phyloP scores from a whole-genome alignment of 306 rosid species.

The Adenanthera pavonina region DNA sequence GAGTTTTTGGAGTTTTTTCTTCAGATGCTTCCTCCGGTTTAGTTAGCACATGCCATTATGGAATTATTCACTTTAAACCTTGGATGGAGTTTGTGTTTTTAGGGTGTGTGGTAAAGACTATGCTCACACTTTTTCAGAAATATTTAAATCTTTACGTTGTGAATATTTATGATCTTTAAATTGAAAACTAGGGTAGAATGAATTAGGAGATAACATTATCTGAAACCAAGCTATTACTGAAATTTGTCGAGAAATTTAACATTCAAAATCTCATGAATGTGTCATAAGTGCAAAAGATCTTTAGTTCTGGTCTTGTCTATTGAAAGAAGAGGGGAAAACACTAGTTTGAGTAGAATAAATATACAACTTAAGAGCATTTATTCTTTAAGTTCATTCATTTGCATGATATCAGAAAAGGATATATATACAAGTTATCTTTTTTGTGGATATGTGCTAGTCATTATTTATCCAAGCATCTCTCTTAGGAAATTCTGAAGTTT shows the following conservation, averaged over 20 bases:
- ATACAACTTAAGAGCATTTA: background rate
- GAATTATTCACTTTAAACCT: background rate
- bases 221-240: constrained; percentile 21
- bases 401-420: background rate
- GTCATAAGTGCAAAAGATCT: background rate
- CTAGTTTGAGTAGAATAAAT: background rate
- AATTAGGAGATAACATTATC: constrained; percentile 15
- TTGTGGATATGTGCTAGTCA: background rate
- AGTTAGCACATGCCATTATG: background rate
- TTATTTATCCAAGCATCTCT: background rate
- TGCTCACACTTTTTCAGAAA: background rate
- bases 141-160: constrained; percentile 15
- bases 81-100: background rate
- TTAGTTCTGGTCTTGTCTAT: background rate
- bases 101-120: background rate
- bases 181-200: background rate
- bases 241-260: background rate
- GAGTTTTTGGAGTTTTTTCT: too few species aligned
- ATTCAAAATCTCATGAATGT: background rate
- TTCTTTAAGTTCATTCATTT: background rate
- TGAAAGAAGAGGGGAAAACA: background rate
- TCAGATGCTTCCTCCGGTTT: too few species aligned
- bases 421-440: background rate
- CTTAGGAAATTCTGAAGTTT: background rate
- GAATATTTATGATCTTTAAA: background rate